Percentiles rank a stretch among this genome's conserved stretches.
phyloP scores from a whole-genome alignment of 2,329 filamentous ascomycete species.

The Dactylellina parvicollis region DNA sequence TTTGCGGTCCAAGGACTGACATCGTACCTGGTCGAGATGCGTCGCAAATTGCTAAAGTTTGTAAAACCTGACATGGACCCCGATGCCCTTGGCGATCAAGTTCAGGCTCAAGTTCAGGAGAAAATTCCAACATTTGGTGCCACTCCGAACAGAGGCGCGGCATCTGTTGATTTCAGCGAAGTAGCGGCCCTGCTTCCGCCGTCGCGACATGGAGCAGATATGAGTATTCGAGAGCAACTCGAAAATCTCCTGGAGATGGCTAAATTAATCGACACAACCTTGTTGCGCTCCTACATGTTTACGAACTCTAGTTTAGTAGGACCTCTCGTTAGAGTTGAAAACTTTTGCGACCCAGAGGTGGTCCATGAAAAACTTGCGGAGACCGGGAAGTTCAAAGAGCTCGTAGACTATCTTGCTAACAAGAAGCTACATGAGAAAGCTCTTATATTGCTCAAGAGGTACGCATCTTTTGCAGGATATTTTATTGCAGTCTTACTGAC shows the following conservation, averaged over 20 bases:
- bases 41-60: conserved; percentile 61
- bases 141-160: neutral
- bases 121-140: conserved; percentile 34
- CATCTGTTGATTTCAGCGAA: conserved; percentile 40
- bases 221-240: conserved; percentile 68
- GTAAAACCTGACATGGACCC: conserved; percentile 64
- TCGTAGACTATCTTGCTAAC: conserved; percentile 97
- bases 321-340: conserved; percentile 91
- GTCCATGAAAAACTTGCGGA: conserved; percentile 93
- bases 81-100: conserved; percentile 69
- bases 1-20: conserved; percentile 83
- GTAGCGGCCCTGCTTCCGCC: conserved; percentile 50
- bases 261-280: conserved; percentile 86
- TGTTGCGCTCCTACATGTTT: conserved; percentile 96
- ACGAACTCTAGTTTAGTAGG: conserved; percentile 84
- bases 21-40: conserved; percentile 86
- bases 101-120: conserved; percentile 57
- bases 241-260: conserved; percentile 79
- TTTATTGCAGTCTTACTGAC: neutral
- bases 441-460: conserved; percentile 80
- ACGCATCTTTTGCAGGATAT: neutral
- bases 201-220: conserved; percentile 60
- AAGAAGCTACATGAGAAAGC: conserved; percentile 92
- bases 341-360: conserved; percentile 95
- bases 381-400: conserved; percentile 85